Percentiles rank a stretch among this genome's conserved stretches.
These are phyloP conservation scores for Penicillium sp. DNA, from an alignment of 2,329 filamentous ascomycete genomes.

Conservation along the genomic window DNA sequence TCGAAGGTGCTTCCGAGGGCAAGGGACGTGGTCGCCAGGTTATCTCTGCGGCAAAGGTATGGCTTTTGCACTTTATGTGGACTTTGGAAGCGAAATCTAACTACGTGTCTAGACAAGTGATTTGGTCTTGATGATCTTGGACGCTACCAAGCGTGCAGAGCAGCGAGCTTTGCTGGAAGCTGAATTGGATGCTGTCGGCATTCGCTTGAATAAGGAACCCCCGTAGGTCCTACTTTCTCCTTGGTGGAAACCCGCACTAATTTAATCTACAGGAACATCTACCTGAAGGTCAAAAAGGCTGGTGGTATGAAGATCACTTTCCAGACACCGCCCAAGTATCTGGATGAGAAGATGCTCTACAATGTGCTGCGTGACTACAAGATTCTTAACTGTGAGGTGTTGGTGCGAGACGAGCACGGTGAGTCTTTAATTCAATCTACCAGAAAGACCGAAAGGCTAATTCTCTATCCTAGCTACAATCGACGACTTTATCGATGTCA, in stretches of 20 bases:
- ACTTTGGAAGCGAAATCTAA: not conserved
- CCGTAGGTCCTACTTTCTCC: constrained; percentile 56
- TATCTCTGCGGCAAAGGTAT: constrained; percentile 84
- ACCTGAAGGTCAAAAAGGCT: constrained; percentile 90
- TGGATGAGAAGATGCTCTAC: constrained; percentile 97
- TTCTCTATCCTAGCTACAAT: constrained; percentile 62
- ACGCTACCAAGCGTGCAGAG: constrained; percentile 93
- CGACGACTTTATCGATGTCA: constrained; percentile 97
- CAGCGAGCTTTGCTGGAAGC: constrained; percentile 85
- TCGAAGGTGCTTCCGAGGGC: constrained; percentile 91
- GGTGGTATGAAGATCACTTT: constrained; percentile 99
- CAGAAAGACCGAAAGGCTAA: not conserved
- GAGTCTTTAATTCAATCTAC: constrained; percentile 14
- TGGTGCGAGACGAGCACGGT: constrained; percentile 87
- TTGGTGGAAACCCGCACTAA: not conserved
- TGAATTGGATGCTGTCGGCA: constrained; percentile 91
- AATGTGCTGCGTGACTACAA: constrained; percentile 99
- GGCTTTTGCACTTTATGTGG: not conserved
- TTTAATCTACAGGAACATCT: constrained; percentile 70
- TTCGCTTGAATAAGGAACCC: constrained; percentile 83
- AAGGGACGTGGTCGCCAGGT: constrained; percentile 95
- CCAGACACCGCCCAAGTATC: constrained; percentile 75
- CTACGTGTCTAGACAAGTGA: constrained; percentile 66
- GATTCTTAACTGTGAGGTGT: constrained; percentile 93
- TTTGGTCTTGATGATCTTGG: constrained; percentile 91